A percentile compares a stretch with the other conserved stretches of the same genome.
phyloP scores from a whole-genome alignment of 192 early-diverging fungal species.

The Rhizophlyctis rosea region DNA sequence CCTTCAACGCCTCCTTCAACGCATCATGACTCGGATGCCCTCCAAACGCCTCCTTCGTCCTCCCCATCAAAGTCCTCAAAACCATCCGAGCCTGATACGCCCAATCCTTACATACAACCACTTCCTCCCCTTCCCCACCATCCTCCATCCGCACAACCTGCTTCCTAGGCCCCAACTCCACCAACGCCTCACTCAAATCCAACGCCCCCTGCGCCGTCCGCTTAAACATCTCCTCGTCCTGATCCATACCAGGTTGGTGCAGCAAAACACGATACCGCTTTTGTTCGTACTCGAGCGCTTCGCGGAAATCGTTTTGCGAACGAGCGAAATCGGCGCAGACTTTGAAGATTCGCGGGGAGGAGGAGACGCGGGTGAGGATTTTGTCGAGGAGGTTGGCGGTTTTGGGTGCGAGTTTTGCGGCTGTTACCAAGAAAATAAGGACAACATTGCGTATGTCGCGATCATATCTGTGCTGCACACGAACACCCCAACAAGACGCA shows the following conservation, averaged over 20 bases:
- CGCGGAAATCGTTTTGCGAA: conserved; percentile 56
- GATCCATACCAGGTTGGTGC: conserved; percentile 71
- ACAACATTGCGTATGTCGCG: conserved; percentile 9
- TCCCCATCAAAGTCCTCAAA: conserved; percentile 79
- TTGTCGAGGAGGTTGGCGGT: conserved; percentile 63
- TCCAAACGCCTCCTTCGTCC: conserved; percentile 72
- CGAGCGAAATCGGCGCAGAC: conserved; percentile 74
- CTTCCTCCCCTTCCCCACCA: conserved; percentile 4
- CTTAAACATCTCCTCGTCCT: conserved; percentile 68
- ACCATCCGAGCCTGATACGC: conserved; percentile 78
- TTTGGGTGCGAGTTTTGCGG: conserved; percentile 41
- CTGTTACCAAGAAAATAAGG: conserved; percentile 5
- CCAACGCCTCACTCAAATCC: conserved; percentile 75
- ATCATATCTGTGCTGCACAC: neutral
- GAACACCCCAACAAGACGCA: too few species aligned
- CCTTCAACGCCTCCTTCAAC: conserved; percentile 59
- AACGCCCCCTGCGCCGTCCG: conserved; percentile 66
- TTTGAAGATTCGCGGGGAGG: conserved; percentile 69
- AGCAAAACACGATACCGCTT: conserved; percentile 83
- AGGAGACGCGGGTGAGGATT: conserved; percentile 77
- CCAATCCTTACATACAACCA: conserved; percentile 84
- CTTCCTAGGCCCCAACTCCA: conserved; percentile 60
- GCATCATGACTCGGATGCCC: conserved; percentile 57
- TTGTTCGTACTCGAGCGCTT: conserved; percentile 74
- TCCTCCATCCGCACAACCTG: conserved; percentile 27